phyloP scores from a whole-genome alignment of 2,329 filamentous ascomycete species.

The Cordyceps cicadae region DNA sequence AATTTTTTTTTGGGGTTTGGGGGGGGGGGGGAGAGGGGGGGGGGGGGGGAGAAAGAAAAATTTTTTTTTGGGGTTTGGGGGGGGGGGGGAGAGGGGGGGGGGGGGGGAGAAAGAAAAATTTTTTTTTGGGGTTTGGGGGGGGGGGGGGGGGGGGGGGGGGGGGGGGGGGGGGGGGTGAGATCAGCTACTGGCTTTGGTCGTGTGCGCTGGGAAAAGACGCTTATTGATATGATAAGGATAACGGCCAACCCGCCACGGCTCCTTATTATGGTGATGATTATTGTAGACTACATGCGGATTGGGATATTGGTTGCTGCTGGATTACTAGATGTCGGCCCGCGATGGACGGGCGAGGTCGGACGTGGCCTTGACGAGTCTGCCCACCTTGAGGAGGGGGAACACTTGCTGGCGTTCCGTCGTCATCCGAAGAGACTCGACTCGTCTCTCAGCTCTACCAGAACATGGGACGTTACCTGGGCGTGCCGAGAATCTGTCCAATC shows the following conservation, averaged over 20 bases:
- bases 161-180: not conserved
- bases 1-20: too few species aligned
- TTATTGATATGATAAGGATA: not conserved
- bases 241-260: not conserved
- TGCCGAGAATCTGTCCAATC: not conserved
- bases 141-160: not conserved
- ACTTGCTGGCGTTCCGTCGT: not conserved
- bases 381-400: not conserved
- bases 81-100: not conserved
- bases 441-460: not conserved
- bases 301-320: not conserved
- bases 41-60: not conserved
- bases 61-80: too few species aligned
- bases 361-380: not conserved
- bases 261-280: constrained; percentile 9
- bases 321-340: not conserved
- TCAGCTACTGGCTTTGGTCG: not conserved
- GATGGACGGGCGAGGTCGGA: constrained; percentile 9
- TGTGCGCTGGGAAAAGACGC: not conserved
- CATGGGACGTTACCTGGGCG: constrained; percentile 4
- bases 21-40: not conserved
- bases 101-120: too few species aligned
- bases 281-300: not conserved
- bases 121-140: too few species aligned
- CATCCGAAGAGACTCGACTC: not conserved